Conservation (phyloP, 2,329 filamentous ascomycete species). For the Penicillium sp. region DNA sequence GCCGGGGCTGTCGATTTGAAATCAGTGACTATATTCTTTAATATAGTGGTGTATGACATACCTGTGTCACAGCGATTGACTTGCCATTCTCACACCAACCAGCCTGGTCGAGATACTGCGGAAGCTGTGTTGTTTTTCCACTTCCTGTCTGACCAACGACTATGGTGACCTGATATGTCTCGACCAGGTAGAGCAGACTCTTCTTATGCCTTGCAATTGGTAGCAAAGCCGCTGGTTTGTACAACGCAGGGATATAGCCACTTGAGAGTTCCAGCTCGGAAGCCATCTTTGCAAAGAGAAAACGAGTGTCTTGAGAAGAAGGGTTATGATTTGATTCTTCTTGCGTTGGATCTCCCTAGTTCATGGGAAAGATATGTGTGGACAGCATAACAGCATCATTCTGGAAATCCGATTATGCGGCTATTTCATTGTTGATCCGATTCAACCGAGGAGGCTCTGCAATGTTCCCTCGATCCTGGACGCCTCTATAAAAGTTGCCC, state of each 20-base stretch:
- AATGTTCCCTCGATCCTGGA: slow-evolving; percentile 17
- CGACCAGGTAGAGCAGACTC: slow-evolving; percentile 81
- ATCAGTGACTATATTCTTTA: slow-evolving; percentile 8
- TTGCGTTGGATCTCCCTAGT: neutral
- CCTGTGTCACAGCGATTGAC: slow-evolving; percentile 87
- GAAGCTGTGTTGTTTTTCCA: slow-evolving; percentile 94
- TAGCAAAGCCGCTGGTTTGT: slow-evolving; percentile 82
- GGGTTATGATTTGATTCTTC: neutral
- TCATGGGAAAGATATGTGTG: neutral
- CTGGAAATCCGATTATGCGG: slow-evolving; percentile 13
- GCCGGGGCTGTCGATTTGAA: slow-evolving; percentile 69
- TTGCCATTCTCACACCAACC: slow-evolving; percentile 89
- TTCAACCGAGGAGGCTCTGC: slow-evolving; percentile 11
- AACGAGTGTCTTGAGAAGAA: neutral
- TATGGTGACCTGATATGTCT: slow-evolving; percentile 82
- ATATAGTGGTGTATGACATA: slow-evolving; percentile 52
- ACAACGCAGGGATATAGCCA: slow-evolving; percentile 75
- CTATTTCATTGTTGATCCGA: slow-evolving; percentile 2
- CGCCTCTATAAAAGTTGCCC: slow-evolving; percentile 27
- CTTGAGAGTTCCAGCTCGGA: slow-evolving; percentile 53
- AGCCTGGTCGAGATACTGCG: slow-evolving; percentile 84
- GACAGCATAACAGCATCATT: slow-evolving; percentile 5
- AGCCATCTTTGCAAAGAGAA: slow-evolving; percentile 41
- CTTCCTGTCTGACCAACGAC: slow-evolving; percentile 93
- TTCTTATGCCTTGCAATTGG: slow-evolving; percentile 86